Percentiles rank a stretch among this genome's conserved stretches.
Evolutionary conservation across 306 rosid genomes (phyloP).

Genomic region (Acacia melanoxylon): DNA sequence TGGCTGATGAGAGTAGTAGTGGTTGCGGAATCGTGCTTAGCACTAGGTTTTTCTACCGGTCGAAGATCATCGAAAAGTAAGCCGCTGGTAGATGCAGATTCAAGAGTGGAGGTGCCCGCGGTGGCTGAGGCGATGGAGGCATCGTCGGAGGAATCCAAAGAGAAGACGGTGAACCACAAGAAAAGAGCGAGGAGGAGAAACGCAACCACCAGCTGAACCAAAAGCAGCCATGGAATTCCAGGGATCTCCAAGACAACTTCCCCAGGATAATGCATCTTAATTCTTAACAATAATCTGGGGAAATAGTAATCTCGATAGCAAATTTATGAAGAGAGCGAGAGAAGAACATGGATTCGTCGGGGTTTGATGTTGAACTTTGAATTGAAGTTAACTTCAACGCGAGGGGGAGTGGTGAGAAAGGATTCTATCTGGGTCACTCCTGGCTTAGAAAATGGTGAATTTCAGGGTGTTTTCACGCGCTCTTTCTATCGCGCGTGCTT

Average conservation of each 20-base stretch:
- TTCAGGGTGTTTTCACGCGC: not conserved
- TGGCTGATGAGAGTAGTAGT: conserved; percentile 21
- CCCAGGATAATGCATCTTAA: conserved; percentile 39
- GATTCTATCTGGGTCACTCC: not conserved
- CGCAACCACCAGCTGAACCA: conserved; percentile 66
- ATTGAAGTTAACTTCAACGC: not conserved
- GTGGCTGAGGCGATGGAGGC: not conserved
- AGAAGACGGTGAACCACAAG: conserved; percentile 47
- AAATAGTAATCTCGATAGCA: not conserved
- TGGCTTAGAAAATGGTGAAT: not conserved
- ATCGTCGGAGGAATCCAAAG: conserved; percentile 42
- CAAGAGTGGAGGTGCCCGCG: not conserved
- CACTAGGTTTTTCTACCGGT: conserved; percentile 26
- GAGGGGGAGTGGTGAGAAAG: not conserved
- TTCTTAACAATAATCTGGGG: not conserved
- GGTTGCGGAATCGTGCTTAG: conserved; percentile 26
- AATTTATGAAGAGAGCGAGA: not conserved
- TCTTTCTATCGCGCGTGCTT: not conserved
- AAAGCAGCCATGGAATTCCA: conserved; percentile 78
- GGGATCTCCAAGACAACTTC: conserved; percentile 50
- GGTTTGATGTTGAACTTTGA: not conserved
- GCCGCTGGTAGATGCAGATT: conserved; percentile 43
- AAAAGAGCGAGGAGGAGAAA: conserved; percentile 61
- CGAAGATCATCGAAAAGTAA: conserved; percentile 34
- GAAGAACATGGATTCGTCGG: not conserved